Conservation (phyloP, 345 rosid genomes). For the Salix udensis region DNA sequence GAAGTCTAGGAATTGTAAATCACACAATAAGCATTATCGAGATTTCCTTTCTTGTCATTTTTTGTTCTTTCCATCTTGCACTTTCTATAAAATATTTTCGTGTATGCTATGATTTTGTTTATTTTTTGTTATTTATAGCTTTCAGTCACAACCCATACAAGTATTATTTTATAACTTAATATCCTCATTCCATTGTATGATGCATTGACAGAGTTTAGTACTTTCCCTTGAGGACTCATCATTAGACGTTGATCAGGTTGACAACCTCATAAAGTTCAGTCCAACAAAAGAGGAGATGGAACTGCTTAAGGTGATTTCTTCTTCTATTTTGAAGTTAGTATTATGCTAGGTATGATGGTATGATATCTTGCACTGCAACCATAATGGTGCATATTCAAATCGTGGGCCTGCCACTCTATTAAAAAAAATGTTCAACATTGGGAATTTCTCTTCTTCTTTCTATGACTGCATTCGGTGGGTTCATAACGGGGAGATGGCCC, state of each 20-base stretch:
- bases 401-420: neutral
- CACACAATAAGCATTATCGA: neutral
- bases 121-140: neutral
- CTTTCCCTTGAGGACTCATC: conserved; percentile 77
- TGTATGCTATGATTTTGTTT: neutral
- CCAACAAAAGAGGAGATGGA: conserved; percentile 97
- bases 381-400: neutral
- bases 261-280: conserved; percentile 80
- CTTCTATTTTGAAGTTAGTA: neutral
- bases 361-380: neutral
- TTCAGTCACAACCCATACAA: neutral
- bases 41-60: neutral
- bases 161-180: conserved; percentile 12
- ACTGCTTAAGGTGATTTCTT: conserved; percentile 47
- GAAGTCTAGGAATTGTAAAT: neutral
- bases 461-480: neutral
- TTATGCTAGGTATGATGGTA: neutral
- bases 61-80: neutral
- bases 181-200: conserved; percentile 15
- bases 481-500: neutral
- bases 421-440: neutral
- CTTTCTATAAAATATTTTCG: neutral
- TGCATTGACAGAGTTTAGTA: conserved; percentile 56
- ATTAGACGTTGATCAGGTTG: conserved; percentile 82
- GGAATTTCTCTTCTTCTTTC: neutral